Conservation (phyloP, 1,284 basidiomycete genomes). For the Cutaneotrichosporon curvatum region DNA sequence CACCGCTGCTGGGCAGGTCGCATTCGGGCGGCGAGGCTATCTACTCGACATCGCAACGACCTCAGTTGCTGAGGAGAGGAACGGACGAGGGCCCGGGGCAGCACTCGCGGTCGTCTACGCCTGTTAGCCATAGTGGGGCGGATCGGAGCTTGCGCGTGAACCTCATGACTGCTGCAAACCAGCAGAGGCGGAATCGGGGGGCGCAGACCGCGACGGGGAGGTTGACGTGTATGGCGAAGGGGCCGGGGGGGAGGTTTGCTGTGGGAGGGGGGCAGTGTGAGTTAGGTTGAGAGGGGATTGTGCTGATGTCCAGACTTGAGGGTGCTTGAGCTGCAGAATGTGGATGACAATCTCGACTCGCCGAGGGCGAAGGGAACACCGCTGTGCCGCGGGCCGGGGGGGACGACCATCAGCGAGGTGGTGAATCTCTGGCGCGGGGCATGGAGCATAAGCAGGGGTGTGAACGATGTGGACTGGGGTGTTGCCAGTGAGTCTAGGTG, state of each 20-base stretch:
- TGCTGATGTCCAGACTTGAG: conserved; percentile 31
- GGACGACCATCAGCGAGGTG: conserved; percentile 35
- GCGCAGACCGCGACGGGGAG: conserved; percentile 21
- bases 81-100: conserved; percentile 8
- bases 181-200: conserved; percentile 12
- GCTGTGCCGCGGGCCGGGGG: conserved; percentile 34
- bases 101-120: conserved; percentile 11
- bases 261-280: conserved; percentile 44
- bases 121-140: conserved; percentile 6
- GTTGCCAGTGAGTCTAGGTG: conserved; percentile 55
- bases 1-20: conserved; percentile 3
- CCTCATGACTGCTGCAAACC: conserved; percentile 17
- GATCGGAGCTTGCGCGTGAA: conserved; percentile 30
- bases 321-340: conserved; percentile 31
- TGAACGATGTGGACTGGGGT: conserved; percentile 68
- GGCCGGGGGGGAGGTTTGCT: conserved; percentile 35
- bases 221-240: conserved; percentile 40
- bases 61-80: neutral
- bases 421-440: conserved; percentile 43
- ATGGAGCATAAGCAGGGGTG: conserved; percentile 38
- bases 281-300: conserved; percentile 4
- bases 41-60: neutral
- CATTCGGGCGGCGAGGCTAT: conserved; percentile 1
- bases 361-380: conserved; percentile 4
- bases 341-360: conserved; percentile 1